Evolutionary conservation across 352 stramenopile species (phyloP).

Genomic region (Phytophthora sansomeana): DNA sequence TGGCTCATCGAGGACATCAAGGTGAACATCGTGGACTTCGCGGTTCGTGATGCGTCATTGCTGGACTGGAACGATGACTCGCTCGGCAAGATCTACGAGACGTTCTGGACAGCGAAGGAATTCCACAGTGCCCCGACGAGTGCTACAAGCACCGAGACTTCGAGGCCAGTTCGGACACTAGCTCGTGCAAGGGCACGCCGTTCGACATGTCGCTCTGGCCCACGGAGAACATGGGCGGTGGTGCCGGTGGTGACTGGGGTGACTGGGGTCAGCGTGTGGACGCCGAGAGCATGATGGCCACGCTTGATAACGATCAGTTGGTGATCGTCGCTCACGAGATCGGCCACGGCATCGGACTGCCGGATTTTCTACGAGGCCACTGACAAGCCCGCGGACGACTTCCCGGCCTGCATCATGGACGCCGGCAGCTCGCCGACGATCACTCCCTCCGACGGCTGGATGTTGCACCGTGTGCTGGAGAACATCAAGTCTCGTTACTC

Average conservation of each 20-base stretch:
- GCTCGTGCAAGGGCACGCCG: slow-evolving; percentile 26
- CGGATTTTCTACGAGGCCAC: slow-evolving; percentile 5
- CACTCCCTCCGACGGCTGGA: too few species aligned
- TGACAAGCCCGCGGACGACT: too few species aligned
- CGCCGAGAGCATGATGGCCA: slow-evolving; percentile 26
- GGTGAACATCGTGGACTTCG: slow-evolving; percentile 43
- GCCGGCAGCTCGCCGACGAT: too few species aligned
- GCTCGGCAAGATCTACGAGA: slow-evolving; percentile 36
- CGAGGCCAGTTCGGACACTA: slow-evolving; percentile 34
- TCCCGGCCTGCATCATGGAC: too few species aligned
- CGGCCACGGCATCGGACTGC: slow-evolving; percentile 39
- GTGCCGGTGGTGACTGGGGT: slow-evolving; percentile 9
- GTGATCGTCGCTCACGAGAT: slow-evolving; percentile 45
- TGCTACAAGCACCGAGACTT: slow-evolving; percentile 49
- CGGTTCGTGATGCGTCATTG: slow-evolving; percentile 30
- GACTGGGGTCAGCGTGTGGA: slow-evolving; percentile 42
- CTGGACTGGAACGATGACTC: slow-evolving; percentile 46
- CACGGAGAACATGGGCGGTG: slow-evolving; percentile 19
- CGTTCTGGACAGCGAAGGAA: slow-evolving; percentile 10
- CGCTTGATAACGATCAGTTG: slow-evolving; percentile 24
- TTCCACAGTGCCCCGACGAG: slow-evolving; percentile 29
- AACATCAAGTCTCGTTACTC: too few species aligned
- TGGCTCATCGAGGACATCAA: slow-evolving; percentile 38
- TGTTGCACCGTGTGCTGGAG: too few species aligned
- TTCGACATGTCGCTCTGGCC: slow-evolving; percentile 52